These are phyloP conservation scores for Camellia lanceoleosa DNA, from an alignment of 148 eudicot species.

Conservation along the genomic window DNA sequence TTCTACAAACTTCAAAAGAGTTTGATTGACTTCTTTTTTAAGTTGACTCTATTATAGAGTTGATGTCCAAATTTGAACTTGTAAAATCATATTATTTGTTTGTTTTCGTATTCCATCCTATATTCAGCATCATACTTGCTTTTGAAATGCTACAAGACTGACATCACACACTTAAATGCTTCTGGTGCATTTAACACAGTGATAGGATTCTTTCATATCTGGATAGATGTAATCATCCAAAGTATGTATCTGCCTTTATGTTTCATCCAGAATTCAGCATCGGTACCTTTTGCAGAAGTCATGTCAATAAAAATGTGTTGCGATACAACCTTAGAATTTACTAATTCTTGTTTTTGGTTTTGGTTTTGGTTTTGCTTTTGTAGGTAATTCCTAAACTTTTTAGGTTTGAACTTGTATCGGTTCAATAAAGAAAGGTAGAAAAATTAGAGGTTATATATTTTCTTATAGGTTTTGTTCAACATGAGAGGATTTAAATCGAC, in stretches of 20 bases:
- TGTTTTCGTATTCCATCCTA: not conserved
- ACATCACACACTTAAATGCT: not conserved
- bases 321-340: too few relatives aligned
- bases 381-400: constrained; percentile 3
- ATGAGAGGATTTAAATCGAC: not conserved
- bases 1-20: too few relatives aligned
- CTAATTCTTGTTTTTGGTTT: not conserved
- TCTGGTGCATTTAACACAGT: not conserved
- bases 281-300: not conserved
- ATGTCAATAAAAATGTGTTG: not conserved
- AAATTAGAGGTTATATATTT: not conserved
- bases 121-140: not conserved
- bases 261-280: not conserved
- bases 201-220: not conserved
- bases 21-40: too few relatives aligned
- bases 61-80: too few relatives aligned
- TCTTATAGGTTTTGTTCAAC: not conserved
- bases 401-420: not conserved
- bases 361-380: not conserved
- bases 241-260: not conserved
- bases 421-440: not conserved
- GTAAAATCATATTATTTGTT: too few relatives aligned
- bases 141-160: not conserved
- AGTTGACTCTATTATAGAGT: too few relatives aligned
- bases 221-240: too few relatives aligned